These are phyloP conservation scores for Chrysosporium keratinophilum DNA, from an alignment of 2,329 filamentous ascomycete species.

Conservation along the genomic window DNA sequence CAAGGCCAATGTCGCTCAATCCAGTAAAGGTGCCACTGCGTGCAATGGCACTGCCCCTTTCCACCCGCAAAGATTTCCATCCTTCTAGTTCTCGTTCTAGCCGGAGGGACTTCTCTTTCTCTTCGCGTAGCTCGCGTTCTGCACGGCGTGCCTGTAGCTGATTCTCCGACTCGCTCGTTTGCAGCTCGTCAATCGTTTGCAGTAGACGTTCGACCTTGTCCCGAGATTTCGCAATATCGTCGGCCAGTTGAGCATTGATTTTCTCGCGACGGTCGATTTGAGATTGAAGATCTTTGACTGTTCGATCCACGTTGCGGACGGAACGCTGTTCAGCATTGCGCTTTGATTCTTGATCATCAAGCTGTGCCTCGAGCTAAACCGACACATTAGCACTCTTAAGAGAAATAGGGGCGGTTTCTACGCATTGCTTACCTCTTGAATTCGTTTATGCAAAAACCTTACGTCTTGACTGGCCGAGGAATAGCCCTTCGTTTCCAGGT, in stretches of 20 bases:
- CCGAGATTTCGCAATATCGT: slow-evolving; percentile 73
- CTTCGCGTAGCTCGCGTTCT: slow-evolving; percentile 81
- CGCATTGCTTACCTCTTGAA: slow-evolving; percentile 67
- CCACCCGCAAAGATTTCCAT: slow-evolving; percentile 61
- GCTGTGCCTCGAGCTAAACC: slow-evolving; percentile 70
- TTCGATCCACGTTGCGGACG: slow-evolving; percentile 84
- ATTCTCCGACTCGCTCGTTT: slow-evolving; percentile 70
- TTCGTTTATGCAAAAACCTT: slow-evolving; percentile 83
- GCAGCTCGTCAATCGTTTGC: slow-evolving; percentile 83
- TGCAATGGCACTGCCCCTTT: slow-evolving; percentile 40
- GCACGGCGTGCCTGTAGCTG: slow-evolving; percentile 75
- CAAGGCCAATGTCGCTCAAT: slow-evolving; percentile 28
- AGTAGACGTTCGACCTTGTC: slow-evolving; percentile 88
- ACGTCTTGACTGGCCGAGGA: slow-evolving; percentile 90
- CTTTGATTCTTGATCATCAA: slow-evolving; percentile 71
- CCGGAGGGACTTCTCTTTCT: slow-evolving; percentile 66
- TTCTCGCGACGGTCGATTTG: slow-evolving; percentile 93
- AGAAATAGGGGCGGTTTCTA: not conserved
- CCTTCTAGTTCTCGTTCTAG: slow-evolving; percentile 83
- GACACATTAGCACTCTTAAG: not conserved
- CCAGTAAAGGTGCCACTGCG: slow-evolving; percentile 23
- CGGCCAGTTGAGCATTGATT: slow-evolving; percentile 64
- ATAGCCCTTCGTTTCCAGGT: slow-evolving; percentile 94
- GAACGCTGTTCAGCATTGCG: slow-evolving; percentile 74
- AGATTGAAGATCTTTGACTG: slow-evolving; percentile 80